Conservation (phyloP, 208 protist genomes). For the Acanthamoeba sp. region DNA sequence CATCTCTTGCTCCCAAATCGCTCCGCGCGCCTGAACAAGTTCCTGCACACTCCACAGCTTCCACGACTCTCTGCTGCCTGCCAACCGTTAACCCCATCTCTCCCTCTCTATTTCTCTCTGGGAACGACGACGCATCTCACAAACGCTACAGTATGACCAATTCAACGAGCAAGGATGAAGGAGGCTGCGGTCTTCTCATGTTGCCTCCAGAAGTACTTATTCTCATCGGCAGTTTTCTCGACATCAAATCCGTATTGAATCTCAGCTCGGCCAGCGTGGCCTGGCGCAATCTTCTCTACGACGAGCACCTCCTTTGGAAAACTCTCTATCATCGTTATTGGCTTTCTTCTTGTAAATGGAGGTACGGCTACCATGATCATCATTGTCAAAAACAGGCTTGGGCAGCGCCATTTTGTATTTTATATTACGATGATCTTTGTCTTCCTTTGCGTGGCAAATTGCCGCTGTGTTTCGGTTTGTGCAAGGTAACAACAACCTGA, state of each 20-base stretch:
- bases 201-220: constrained; percentile 40
- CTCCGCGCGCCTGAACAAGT: no score
- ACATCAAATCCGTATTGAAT: constrained; percentile 26
- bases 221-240: constrained; percentile 44
- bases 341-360: constrained; percentile 44
- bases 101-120: background rate
- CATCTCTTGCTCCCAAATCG: no score
- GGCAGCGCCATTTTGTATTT: no score
- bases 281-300: constrained; percentile 40
- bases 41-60: no score
- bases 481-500: background rate
- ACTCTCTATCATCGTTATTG: constrained; percentile 39
- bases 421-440: background rate
- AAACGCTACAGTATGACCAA: background rate
- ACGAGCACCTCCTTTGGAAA: constrained; percentile 50
- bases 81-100: no score
- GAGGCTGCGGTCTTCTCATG: background rate
- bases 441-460: no score
- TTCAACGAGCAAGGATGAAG: constrained; percentile 27
- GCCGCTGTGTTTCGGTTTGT: background rate
- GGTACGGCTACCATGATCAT: background rate
- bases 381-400: no score
- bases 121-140: background rate
- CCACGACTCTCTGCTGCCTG: no score
- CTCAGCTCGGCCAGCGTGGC: constrained; percentile 39